Evolutionary conservation across 2,329 filamentous ascomycete genomes (phyloP).

Genomic region (Geosmithia flava): DNA sequence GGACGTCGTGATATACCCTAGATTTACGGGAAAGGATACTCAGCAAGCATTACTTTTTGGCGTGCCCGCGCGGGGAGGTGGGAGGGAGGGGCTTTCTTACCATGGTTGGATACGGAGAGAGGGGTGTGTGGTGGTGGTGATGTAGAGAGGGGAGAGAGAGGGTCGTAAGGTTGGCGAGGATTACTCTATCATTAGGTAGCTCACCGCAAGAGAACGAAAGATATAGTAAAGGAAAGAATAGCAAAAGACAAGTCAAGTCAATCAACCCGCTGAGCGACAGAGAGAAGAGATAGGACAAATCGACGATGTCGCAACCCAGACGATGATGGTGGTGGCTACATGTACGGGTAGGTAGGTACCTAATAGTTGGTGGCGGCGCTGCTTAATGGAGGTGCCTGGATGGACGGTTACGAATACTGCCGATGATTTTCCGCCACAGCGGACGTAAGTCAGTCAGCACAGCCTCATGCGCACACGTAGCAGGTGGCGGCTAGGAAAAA

Average conservation of each 20-base stretch:
- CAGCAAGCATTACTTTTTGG: slow-evolving; percentile 5
- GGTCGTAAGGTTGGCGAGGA: neutral
- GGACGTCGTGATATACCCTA: slow-evolving; percentile 27
- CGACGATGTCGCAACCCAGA: slow-evolving; percentile 1
- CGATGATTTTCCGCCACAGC: slow-evolving; percentile 1
- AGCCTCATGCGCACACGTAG: neutral
- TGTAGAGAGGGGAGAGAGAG: slow-evolving; percentile 6
- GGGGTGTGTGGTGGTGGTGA: neutral
- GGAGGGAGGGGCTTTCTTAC: slow-evolving; percentile 11
- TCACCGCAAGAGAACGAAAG: neutral
- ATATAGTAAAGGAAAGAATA: neutral
- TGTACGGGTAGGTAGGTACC: neutral
- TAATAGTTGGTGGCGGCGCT: neutral
- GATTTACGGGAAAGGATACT: neutral
- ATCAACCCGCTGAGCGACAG: neutral
- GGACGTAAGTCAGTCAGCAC: neutral
- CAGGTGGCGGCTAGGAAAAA: neutral
- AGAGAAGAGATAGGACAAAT: neutral
- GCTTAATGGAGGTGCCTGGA: slow-evolving; percentile 1
- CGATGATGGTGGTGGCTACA: neutral
- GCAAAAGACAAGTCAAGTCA: neutral
- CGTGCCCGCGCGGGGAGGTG: neutral
- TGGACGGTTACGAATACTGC: neutral
- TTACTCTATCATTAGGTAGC: neutral
- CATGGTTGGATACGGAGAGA: slow-evolving; percentile 14